A percentile compares a stretch with the other conserved stretches of the same genome.
Conservation (phyloP, 768 basidiomycete genomes). For the Termitomyces titanicus region DNA sequence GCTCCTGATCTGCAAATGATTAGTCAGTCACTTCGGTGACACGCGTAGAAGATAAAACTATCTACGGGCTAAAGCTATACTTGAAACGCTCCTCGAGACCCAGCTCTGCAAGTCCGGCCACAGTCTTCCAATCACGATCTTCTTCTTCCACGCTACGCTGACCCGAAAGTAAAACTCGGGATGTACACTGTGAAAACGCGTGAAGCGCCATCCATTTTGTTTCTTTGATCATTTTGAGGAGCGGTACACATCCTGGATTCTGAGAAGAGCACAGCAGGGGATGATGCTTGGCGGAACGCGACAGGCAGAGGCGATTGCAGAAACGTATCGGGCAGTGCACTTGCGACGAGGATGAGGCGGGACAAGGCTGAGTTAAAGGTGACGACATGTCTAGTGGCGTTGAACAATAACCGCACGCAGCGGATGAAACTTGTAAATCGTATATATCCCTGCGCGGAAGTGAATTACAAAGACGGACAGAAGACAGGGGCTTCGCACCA, state of each 20-base stretch:
- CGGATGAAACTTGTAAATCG: conserved; percentile 55
- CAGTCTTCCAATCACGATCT: conserved; percentile 48
- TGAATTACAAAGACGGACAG: neutral
- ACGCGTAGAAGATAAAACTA: neutral
- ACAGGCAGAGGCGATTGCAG: conserved; percentile 76
- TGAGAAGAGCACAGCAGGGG: conserved; percentile 71
- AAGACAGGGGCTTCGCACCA: conserved; percentile 39
- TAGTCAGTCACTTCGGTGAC: neutral
- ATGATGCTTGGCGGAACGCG: conserved; percentile 61
- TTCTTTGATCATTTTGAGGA: conserved; percentile 58
- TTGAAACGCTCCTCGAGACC: conserved; percentile 70
- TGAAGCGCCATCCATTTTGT: conserved; percentile 73
- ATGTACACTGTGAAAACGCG: conserved; percentile 66
- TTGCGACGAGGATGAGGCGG: conserved; percentile 34
- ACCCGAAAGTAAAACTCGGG: conserved; percentile 53
- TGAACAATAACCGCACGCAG: conserved; percentile 73
- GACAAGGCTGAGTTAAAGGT: conserved; percentile 50
- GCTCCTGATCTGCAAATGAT: conserved; percentile 11
- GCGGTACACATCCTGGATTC: conserved; percentile 63
- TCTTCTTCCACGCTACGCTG: conserved; percentile 42
- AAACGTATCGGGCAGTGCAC: conserved; percentile 59
- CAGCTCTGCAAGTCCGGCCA: conserved; percentile 65
- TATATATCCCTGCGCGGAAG: conserved; percentile 64
- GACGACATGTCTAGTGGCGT: conserved; percentile 50
- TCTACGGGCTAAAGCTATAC: conserved; percentile 45